These are phyloP conservation scores for Benincasa hispida DNA, from an alignment of 306 rosid species.

Conservation along the genomic window DNA sequence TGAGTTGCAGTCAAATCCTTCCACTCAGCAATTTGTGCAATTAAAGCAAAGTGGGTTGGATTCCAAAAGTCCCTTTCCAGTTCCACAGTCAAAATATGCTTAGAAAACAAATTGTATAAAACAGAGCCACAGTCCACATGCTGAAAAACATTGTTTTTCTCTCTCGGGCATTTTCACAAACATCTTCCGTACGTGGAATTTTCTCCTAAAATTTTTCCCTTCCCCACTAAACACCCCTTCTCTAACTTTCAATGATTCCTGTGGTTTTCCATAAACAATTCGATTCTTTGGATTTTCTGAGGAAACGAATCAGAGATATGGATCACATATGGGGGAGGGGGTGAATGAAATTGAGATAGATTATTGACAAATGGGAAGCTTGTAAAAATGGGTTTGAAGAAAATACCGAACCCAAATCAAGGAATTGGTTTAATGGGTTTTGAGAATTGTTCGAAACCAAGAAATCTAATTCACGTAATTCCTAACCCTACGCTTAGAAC, in stretches of 20 bases:
- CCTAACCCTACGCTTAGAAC: neutral
- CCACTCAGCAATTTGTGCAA: neutral
- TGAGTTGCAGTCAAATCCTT: conserved; percentile 5
- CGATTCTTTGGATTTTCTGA: neutral
- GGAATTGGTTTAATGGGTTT: neutral
- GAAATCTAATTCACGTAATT: neutral
- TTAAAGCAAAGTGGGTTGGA: neutral
- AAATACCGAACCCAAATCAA: neutral
- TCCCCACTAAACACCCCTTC: neutral
- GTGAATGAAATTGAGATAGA: neutral
- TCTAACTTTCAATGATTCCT: neutral
- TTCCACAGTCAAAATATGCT: neutral
- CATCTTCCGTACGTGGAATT: neutral
- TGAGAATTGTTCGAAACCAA: neutral
- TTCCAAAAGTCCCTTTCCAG: neutral
- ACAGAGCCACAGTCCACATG: neutral
- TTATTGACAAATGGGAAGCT: neutral
- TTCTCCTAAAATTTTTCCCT: neutral
- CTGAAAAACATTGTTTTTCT: neutral
- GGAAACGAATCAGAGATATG: neutral
- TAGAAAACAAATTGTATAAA: neutral
- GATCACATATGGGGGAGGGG: neutral
- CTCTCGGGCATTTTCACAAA: neutral
- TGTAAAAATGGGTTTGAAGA: neutral
- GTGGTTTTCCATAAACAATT: neutral